These are phyloP conservation scores for Mycena citricolor DNA, from an alignment of 1,284 basidiomycete genomes.

Conservation along the genomic window DNA sequence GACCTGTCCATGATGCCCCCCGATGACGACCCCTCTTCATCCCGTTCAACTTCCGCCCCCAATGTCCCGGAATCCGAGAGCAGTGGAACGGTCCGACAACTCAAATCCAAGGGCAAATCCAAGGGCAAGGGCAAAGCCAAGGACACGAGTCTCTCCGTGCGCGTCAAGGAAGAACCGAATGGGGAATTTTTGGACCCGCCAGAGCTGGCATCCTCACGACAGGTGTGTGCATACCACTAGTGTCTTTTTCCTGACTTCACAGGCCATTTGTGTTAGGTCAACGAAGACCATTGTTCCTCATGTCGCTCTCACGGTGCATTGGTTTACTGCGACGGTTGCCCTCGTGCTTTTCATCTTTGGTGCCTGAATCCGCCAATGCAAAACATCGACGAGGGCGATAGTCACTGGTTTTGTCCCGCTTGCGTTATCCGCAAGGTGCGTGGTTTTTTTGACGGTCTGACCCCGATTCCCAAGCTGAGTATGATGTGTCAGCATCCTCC, in stretches of 20 bases:
- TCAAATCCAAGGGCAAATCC: conserved; percentile 38
- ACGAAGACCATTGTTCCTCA: conserved; percentile 93
- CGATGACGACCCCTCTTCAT: conserved; percentile 50
- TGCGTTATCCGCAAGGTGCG: conserved; percentile 71
- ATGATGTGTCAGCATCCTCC: conserved; percentile 57
- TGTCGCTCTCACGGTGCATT: conserved; percentile 81
- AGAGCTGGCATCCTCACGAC: conserved; percentile 44
- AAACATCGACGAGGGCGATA: conserved; percentile 81
- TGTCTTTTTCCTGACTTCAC: conserved; percentile 16
- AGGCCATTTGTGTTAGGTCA: no score
- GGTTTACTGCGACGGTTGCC: conserved; percentile 97
- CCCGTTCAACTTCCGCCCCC: conserved; percentile 61
- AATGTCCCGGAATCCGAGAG: conserved; percentile 49
- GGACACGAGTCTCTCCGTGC: conserved; percentile 48
- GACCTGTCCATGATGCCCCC: conserved; percentile 40
- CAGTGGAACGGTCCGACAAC: conserved; percentile 29
- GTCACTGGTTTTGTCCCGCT: conserved; percentile 88
- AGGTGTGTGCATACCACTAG: conserved; percentile 36
- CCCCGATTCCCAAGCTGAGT: conserved; percentile 14
- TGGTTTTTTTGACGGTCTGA: conserved; percentile 24
- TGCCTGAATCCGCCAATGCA: conserved; percentile 96
- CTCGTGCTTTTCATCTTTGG: conserved; percentile 92
- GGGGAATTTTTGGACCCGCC: conserved; percentile 48
- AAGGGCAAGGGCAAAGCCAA: conserved; percentile 71
- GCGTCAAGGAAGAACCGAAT: conserved; percentile 71